Percentiles rank a stretch among this genome's conserved stretches.
phyloP scores from a whole-genome alignment of 139 green algal genomes.

The Chlorella vulgaris region DNA sequence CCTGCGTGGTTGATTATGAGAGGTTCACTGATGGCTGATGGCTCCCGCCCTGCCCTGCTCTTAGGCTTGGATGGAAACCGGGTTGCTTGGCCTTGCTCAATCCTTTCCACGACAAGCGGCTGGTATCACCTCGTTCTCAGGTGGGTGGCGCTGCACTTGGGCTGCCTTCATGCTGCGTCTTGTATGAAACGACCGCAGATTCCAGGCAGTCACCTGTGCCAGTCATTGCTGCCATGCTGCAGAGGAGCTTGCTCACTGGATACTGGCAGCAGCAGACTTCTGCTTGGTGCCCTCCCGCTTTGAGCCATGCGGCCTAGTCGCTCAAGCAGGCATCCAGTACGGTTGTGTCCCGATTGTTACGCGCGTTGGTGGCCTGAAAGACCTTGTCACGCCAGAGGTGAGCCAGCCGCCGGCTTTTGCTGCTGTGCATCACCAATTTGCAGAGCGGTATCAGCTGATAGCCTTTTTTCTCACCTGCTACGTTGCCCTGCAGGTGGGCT shows the following conservation, averaged over 20 bases:
- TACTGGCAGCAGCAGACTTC: slow-evolving; percentile 79
- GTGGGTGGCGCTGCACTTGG: too few species aligned
- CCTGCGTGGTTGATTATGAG: too few species aligned
- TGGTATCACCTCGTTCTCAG: slow-evolving; percentile 62
- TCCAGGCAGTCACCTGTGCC: background rate
- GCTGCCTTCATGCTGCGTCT: background rate
- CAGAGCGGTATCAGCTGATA: too few species aligned
- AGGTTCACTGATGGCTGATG: too few species aligned
- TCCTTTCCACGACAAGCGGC: slow-evolving; percentile 65
- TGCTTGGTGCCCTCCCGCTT: slow-evolving; percentile 82
- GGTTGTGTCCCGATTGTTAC: slow-evolving; percentile 76
- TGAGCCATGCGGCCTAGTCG: slow-evolving; percentile 89
- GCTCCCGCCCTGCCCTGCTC: too few species aligned
- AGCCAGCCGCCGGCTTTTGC: too few species aligned
- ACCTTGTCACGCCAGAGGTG: slow-evolving; percentile 58
- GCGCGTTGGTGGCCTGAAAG: slow-evolving; percentile 72
- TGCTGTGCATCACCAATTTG: too few species aligned
- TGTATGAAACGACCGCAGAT: too few species aligned
- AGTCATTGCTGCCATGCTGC: background rate
- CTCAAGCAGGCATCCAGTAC: slow-evolving; percentile 74
- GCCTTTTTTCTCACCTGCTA: too few species aligned
- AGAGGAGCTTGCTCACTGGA: slow-evolving; percentile 74
- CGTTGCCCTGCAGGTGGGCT: slow-evolving; percentile 33
- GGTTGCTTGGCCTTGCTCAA: slow-evolving; percentile 51
- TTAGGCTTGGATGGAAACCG: slow-evolving; percentile 69